Percentiles rank a stretch among this genome's conserved stretches.
Evolutionary conservation across 2,329 filamentous ascomycete species (phyloP).

Genomic region (Elsinoe necatrix): DNA sequence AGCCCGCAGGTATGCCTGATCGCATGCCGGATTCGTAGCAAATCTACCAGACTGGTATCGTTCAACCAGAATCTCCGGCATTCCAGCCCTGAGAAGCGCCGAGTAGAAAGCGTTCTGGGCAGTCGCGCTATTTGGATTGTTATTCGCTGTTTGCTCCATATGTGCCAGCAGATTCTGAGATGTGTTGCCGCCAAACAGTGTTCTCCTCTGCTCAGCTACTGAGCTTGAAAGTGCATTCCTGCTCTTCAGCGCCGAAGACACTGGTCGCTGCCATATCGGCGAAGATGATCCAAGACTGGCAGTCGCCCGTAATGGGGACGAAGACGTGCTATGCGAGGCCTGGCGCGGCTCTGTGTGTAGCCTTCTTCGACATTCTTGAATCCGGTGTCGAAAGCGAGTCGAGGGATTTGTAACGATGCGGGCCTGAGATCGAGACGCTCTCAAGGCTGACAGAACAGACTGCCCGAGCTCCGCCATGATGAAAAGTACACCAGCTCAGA

Average conservation of each 20-base stretch:
- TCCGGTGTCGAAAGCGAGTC: neutral
- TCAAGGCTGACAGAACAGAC: neutral
- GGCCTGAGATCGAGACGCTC: neutral
- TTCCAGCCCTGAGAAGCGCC: slow-evolving; percentile 78
- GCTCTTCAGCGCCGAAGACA: slow-evolving; percentile 27
- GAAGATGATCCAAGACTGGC: neutral
- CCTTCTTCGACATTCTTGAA: slow-evolving; percentile 21
- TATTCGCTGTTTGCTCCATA: slow-evolving; percentile 84
- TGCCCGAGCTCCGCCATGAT: slow-evolving; percentile 11
- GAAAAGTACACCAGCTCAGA: neutral
- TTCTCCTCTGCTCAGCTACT: slow-evolving; percentile 33
- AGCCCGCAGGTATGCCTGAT: slow-evolving; percentile 70
- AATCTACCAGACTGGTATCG: slow-evolving; percentile 80
- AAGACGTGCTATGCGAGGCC: neutral
- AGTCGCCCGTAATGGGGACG: neutral
- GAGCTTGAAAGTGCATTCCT: neutral
- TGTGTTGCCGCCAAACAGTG: slow-evolving; percentile 37
- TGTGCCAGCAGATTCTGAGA: slow-evolving; percentile 61
- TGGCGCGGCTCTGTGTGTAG: neutral
- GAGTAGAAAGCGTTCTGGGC: slow-evolving; percentile 93
- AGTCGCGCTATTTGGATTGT: slow-evolving; percentile 77
- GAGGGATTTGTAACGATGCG: neutral
- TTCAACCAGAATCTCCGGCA: slow-evolving; percentile 88
- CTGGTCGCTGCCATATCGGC: slow-evolving; percentile 16
- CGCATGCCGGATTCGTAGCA: slow-evolving; percentile 68